These are phyloP conservation scores for Kurtzmaniella natalensis DNA, from an alignment of 1,139 yeast species.

Conservation along the genomic window DNA sequence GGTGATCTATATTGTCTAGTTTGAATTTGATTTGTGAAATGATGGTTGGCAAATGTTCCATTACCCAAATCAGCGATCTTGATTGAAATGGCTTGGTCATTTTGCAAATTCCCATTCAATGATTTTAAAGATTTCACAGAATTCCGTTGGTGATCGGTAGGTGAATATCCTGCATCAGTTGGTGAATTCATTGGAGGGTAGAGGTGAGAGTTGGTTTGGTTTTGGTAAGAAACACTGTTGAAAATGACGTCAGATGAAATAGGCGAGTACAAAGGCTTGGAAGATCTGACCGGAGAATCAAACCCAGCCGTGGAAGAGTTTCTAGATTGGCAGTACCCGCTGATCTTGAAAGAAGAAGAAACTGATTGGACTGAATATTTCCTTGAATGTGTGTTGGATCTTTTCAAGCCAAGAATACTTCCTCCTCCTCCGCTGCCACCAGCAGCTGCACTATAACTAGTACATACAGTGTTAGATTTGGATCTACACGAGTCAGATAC, in stretches of 20 bases:
- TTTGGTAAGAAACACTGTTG: conserved; percentile 12
- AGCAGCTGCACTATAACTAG: background rate
- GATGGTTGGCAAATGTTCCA: conserved; percentile 71
- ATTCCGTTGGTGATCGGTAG: conserved; percentile 2
- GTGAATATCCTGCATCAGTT: background rate
- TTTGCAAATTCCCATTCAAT: conserved; percentile 1
- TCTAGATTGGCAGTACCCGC: conserved; percentile 19
- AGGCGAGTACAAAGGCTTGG: conserved; percentile 26
- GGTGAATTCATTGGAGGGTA: background rate
- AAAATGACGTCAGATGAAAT: conserved; percentile 19
- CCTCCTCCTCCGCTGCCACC: conserved; percentile 1
- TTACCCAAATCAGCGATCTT: conserved; percentile 86
- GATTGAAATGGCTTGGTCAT: conserved; percentile 14
- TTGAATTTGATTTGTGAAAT: conserved; percentile 80
- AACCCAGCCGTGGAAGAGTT: conserved; percentile 13
- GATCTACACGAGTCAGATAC: background rate
- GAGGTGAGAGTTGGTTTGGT: background rate
- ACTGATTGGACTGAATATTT: background rate
- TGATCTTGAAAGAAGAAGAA: conserved; percentile 3
- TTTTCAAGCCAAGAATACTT: background rate
- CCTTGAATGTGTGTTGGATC: conserved; percentile 6
- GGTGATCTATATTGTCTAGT: conserved; percentile 86
- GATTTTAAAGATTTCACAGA: conserved; percentile 1
- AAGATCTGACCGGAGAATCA: conserved; percentile 25
- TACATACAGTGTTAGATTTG: background rate